Percentiles rank a stretch among this genome's conserved stretches.
Evolutionary conservation across 192 early-diverging fungal species (phyloP).

Genomic region (Backusella circina): DNA sequence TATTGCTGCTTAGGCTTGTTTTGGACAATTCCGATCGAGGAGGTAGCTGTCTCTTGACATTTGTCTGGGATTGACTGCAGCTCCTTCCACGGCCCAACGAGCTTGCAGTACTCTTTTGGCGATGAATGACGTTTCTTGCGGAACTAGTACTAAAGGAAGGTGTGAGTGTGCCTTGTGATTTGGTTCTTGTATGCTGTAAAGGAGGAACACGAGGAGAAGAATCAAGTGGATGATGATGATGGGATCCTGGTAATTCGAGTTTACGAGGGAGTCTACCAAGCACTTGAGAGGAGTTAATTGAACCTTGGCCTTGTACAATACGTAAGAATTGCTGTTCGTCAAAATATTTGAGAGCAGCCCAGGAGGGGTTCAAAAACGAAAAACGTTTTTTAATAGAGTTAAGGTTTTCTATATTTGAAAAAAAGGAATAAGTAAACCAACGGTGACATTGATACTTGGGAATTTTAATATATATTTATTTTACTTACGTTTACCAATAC

Average conservation of each 20-base stretch:
- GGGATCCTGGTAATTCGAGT: not conserved
- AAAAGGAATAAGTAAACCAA: not conserved
- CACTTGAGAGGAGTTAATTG: conserved; percentile 3
- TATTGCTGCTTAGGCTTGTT: not conserved
- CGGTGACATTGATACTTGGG: not conserved
- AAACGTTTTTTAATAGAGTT: conserved; percentile 27
- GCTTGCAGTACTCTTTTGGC: not conserved
- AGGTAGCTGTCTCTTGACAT: not conserved
- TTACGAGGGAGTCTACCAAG: conserved; percentile 26
- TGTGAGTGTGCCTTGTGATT: not conserved
- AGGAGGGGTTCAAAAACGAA: conserved; percentile 31
- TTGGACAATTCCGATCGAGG: not conserved
- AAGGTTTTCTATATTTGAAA: conserved; percentile 26
- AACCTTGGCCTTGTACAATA: conserved; percentile 28
- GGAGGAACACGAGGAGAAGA: not conserved
- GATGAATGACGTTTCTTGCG: not conserved
- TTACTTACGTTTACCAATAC: conserved; percentile 36
- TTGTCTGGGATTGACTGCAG: not conserved
- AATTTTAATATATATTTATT: not conserved
- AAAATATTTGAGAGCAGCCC: conserved; percentile 40
- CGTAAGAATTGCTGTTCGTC: conserved; percentile 32
- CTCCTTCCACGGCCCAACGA: not conserved
- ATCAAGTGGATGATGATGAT: not conserved
- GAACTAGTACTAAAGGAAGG: not conserved
- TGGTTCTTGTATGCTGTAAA: not conserved